Percentiles rank a stretch among this genome's conserved stretches.
phyloP scores from a whole-genome alignment of 257 asterid genomes.

The Solanum rostratum region DNA sequence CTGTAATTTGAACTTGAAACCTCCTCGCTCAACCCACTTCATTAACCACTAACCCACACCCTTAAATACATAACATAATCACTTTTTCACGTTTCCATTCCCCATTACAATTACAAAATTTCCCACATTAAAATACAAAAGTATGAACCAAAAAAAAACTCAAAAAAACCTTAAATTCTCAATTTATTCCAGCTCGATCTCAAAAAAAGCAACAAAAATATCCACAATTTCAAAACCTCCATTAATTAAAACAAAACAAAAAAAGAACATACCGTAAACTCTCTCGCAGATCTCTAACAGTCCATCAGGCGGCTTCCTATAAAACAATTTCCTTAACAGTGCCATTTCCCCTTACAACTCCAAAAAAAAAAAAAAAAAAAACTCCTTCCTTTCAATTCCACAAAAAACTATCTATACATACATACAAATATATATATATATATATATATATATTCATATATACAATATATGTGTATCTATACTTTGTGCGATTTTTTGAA shows the following conservation, averaged over 20 bases:
- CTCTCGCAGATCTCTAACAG: constrained; percentile 86
- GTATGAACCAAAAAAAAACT: background rate
- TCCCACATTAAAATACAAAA: background rate
- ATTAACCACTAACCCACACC: background rate
- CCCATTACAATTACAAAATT: background rate
- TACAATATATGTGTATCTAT: background rate
- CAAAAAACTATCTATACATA: background rate
- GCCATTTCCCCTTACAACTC: constrained; percentile 17
- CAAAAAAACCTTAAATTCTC: background rate
- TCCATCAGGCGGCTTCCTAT: constrained; percentile 87
- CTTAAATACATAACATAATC: background rate
- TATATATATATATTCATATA: background rate
- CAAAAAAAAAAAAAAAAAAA: background rate
- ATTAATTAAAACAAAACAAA: background rate
- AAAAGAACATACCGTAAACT: constrained; percentile 52
- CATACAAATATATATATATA: background rate
- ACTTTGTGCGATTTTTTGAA: background rate
- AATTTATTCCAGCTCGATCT: background rate
- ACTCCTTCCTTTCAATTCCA: background rate
- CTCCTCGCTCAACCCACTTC: background rate
- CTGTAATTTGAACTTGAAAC: background rate
- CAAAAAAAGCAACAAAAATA: background rate
- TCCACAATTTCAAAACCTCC: background rate
- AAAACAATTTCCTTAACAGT: constrained; percentile 65
- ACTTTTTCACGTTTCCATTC: background rate